Base-by-base conservation (phyloP, 371 early-diverging fungal species). In the Rhizopus stolonifer region DNA sequence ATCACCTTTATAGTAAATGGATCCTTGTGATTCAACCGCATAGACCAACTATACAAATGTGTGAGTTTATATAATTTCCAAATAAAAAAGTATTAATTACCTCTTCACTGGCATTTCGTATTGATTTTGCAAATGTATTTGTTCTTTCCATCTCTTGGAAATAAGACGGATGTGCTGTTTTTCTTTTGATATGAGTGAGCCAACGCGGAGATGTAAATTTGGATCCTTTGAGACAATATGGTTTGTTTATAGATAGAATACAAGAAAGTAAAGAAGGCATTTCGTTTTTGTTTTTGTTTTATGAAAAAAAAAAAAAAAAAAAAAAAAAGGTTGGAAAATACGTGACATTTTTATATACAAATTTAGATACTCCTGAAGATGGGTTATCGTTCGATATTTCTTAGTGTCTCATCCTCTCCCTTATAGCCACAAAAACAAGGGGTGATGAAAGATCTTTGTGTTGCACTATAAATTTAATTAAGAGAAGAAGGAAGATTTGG, bases 1-100 rank as follows among this genome's bases (percentile, higher is more conserved):
- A 48, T 65, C 66, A 21, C 50, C 61, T 15, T 49, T 45, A 13
- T 65, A 65, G 18, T 65, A 65, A 24, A 60, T 58, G 5, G 60
- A 60, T 9, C 61, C 61, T 46, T 65, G 61, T 2, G 61, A 58
- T 21, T 60, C 61, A 21, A 54, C 49, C 13, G 66, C 66, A 39
- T 61, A 65, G 25, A 26, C 54, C 18, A 65, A 56, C 61, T 65
- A 48, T 14, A 19, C 8, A 17, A 24, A 36, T 46, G 9, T 18
- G 18, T 18, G 5, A 32, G 29, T 2, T 29, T 33, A 32, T 32
- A 10, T 21, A 48, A 14, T 21, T 3, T 15, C n/a, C n/a, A n/a
- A n/a, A n/a, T n/a, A n/a, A n/a, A 31, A 43, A 29, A 13, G 3
- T 19, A 33, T 18, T 15, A 24, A 15, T 48, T 56, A 65, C 65